phyloP scores from a whole-genome alignment of 768 basidiomycete genomes.

The Favolaschia claudopus region DNA sequence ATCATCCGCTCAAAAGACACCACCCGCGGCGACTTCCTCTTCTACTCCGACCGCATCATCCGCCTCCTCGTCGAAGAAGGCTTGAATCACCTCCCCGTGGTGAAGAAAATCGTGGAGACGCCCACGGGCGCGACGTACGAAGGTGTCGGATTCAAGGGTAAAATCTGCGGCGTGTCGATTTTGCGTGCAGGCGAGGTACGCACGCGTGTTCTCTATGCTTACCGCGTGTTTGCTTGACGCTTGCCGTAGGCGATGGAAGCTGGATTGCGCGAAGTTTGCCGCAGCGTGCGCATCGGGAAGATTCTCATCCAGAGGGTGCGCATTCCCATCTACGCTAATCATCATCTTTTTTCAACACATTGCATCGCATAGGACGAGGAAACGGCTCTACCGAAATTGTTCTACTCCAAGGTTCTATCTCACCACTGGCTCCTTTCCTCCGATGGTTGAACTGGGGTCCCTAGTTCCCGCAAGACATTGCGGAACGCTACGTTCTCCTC shows the following conservation, averaged over 20 bases:
- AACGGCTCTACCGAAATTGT: conserved; percentile 91
- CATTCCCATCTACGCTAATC: conserved; percentile 9
- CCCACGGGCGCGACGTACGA: conserved; percentile 88
- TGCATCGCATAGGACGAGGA: conserved; percentile 97
- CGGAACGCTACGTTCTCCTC: conserved; percentile 88
- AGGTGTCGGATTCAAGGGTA: conserved; percentile 94
- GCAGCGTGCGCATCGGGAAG: conserved; percentile 94
- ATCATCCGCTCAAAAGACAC: conserved; percentile 93
- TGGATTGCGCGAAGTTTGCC: conserved; percentile 93
- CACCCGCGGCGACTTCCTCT: conserved; percentile 92
- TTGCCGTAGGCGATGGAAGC: conserved; percentile 90
- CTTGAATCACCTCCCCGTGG: conserved; percentile 82
- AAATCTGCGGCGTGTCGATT: conserved; percentile 96
- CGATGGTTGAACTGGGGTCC: background rate
- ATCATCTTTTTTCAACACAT: background rate
- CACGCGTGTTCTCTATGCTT: background rate
- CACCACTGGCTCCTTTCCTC: background rate
- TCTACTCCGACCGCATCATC: conserved; percentile 94
- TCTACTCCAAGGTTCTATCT: conserved; percentile 77
- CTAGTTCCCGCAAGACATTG: conserved; percentile 93
- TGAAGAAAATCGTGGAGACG: conserved; percentile 79
- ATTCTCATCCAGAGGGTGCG: conserved; percentile 94
- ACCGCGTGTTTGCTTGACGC: conserved; percentile 1
- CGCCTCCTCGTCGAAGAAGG: conserved; percentile 83
- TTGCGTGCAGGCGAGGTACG: conserved; percentile 90